Base-by-base conservation (phyloP, 116 monocot species). In the Phalaenopsis hybrid region DNA sequence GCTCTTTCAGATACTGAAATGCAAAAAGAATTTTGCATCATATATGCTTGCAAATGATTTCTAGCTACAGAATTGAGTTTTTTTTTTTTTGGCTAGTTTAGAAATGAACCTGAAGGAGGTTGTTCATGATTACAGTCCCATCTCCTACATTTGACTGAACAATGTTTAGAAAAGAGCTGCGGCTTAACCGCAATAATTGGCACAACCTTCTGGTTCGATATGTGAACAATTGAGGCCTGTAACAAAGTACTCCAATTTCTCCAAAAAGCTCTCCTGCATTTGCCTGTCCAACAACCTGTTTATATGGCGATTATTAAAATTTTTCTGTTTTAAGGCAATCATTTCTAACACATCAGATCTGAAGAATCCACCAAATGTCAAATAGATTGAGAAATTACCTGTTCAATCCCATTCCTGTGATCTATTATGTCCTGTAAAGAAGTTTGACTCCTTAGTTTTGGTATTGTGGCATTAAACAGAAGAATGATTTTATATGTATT, bases 61-160 rank as follows among this genome's bases (percentile, higher is more conserved):
- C 55, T 55, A 16, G 13, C 16, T 55, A 48, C 6, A 48, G 48
- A 48, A 6, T 8, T 48, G 48, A 48, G 10, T 5, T 3, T 31
- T 31, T 31, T 31, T 31, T 31, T 31, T 31, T 31, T 31, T 0
- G 31, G 10, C 48, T 6, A 48, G 6, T 48, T 48, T 48, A 48
- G 48, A 11, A 8, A 48, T 25, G 65, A 77, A 94, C 96, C 94
- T 98, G 89, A 59, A 94, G 90, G 25, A 98, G 82, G 77, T 98
- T 98, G 86, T 92, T 93, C 89, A 98, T 89, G 61, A 98, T 90
- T 74, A 92, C 88, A 33, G 98, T 94, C 57, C 98, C 98, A 84
- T 98, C 98, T 28, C 90, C 93, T 52, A 95, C 85, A 85, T 98
- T 93, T 57, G 97, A 92, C 44, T 93, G 97, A 75, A 98, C 85